Conservation (phyloP, 257 asterid genomes). For the Solanum chiquidenum region DNA sequence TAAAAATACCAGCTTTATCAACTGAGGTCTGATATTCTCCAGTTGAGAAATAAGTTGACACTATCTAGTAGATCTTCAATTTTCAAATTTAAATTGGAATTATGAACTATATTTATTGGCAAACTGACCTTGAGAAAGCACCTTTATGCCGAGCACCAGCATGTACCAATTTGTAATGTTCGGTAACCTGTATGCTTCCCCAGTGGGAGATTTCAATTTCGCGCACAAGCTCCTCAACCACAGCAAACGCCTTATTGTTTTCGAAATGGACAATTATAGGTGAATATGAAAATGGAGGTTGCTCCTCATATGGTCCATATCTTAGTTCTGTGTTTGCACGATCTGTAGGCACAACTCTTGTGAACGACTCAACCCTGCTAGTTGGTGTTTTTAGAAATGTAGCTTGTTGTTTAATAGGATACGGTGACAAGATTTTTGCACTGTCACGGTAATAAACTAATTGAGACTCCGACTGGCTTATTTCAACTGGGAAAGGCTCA, state of each 20-base stretch:
- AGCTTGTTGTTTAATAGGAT: constrained; percentile 63
- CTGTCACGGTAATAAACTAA: constrained; percentile 91
- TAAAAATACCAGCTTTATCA: neutral
- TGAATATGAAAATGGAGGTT: constrained; percentile 49
- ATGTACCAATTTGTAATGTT: constrained; percentile 72
- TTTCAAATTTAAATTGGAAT: neutral
- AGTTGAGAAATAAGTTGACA: neutral
- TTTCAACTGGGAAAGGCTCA: constrained; percentile 88
- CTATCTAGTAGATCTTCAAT: neutral
- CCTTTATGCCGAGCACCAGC: constrained; percentile 95
- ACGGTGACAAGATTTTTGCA: constrained; percentile 78
- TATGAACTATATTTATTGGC: neutral
- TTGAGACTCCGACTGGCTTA: constrained; percentile 86
- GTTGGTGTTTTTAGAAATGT: constrained; percentile 67
- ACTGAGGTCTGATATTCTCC: neutral
- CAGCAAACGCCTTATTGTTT: constrained; percentile 87
- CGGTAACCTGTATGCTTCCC: constrained; percentile 92
- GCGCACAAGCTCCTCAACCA: constrained; percentile 98
- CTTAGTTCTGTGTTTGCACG: constrained; percentile 63
- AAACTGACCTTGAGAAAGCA: constrained; percentile 81
- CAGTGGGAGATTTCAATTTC: constrained; percentile 96
- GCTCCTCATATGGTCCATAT: constrained; percentile 79
- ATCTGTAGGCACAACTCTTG: constrained; percentile 62
- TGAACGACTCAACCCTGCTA: constrained; percentile 81
- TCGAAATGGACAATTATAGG: constrained; percentile 76